Base-by-base conservation (phyloP, 2,329 filamentous ascomycete species). In the Hirsutella thompsonii region DNA sequence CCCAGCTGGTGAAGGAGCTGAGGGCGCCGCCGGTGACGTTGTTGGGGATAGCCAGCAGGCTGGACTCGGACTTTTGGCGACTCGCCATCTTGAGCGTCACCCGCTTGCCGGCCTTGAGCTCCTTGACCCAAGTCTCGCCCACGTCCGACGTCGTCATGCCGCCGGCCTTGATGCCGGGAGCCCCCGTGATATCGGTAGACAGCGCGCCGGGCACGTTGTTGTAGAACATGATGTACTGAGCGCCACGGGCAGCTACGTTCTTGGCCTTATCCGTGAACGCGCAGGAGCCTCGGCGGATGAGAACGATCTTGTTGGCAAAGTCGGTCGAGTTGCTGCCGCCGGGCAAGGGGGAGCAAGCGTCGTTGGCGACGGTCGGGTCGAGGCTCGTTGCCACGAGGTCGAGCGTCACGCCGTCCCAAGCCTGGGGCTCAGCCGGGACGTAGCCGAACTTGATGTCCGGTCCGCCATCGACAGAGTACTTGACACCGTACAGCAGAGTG, bases 221-320 rank as follows among this genome's bases (percentile, higher is more conserved):
- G 57, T 80, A 81, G 49, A 78, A 61, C 47, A 82, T 57, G 41
- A 82, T 56, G 47, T 79, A 78, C 51, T 71, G 68, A 38, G 74
- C 78, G 10, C 78, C 78, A 38, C 65, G 64, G 6, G 62, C 65
- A 2, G 61, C 68, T 4, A 71, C 70, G 43, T 76, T 72, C 33
- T 59, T 51, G 2, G 67, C 67, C 60, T 81, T 80, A 11, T 64
- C 49, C 2, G 62, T 60, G 44, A 78, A 79, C 0, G 64, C 64
- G 54, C 77, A 81, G 8, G 58, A 67, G 38, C 76, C 76, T 20
- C 75, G 69, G 37, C 72, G 72, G 32, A 82, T 62, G 8, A 82
- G 67, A 3, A 79, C 75, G 30, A 83, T 69, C 38, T 70, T 62
- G 20, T 62, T 61, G 36, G 69, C 69, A 14, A 83, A 62, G 47